Evolutionary conservation across 805 yeast species (phyloP).

Genomic region (Jamesozyma hellenica): DNA sequence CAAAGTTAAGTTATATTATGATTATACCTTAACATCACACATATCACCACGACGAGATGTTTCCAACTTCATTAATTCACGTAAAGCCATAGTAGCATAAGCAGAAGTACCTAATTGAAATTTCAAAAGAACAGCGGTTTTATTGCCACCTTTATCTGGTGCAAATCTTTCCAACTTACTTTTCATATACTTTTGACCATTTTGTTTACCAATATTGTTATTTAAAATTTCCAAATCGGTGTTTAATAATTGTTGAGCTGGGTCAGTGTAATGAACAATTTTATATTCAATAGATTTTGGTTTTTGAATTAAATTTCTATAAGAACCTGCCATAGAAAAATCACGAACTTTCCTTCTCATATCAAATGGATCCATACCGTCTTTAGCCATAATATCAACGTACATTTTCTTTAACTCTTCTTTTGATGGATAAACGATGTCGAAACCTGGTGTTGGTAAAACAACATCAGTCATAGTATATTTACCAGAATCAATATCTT

Average conservation of each 20-base stretch:
- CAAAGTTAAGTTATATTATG: too few relatives aligned
- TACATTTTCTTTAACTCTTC: slow-evolving; percentile 50
- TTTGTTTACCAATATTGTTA: slow-evolving; percentile 27
- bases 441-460: slow-evolving; percentile 94
- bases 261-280: slow-evolving; percentile 49
- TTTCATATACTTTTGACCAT: slow-evolving; percentile 25
- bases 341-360: slow-evolving; percentile 83
- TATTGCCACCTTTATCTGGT: slow-evolving; percentile 35
- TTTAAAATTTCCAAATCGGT: slow-evolving; percentile 62
- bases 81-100: slow-evolving; percentile 94
- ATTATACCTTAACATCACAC: slow-evolving; percentile 31
- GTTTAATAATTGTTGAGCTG: slow-evolving; percentile 61
- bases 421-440: slow-evolving; percentile 74
- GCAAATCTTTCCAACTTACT: slow-evolving; percentile 25
- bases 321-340: slow-evolving; percentile 85
- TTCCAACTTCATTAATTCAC: slow-evolving; percentile 79
- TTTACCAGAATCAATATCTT: slow-evolving; percentile 50
- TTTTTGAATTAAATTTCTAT: slow-evolving; percentile 60
- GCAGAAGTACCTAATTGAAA: slow-evolving; percentile 77
- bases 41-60: slow-evolving; percentile 47
- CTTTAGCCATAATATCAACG: slow-evolving; percentile 62
- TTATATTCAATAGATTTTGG: slow-evolving; percentile 56
- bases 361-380: slow-evolving; percentile 70
- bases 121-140: slow-evolving; percentile 61
- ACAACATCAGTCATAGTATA: slow-evolving; percentile 75